Percentiles rank a stretch among this genome's conserved stretches.
Conservation (phyloP, 176 grass and related monocot genomes). For the Ensete ventricosum region DNA sequence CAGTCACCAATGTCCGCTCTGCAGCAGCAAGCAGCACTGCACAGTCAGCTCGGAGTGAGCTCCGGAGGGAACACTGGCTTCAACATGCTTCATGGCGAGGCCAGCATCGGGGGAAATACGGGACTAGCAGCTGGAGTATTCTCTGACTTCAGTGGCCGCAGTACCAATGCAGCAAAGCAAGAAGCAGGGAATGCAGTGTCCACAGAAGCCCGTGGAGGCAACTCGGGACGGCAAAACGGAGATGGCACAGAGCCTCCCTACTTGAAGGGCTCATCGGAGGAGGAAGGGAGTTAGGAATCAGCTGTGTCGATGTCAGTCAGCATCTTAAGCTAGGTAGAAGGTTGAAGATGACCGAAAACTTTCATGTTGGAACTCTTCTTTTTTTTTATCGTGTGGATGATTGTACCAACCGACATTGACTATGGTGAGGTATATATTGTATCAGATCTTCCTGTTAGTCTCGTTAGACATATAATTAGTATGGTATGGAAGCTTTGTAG, state of each 20-base stretch:
- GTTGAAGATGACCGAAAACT: background rate
- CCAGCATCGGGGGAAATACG: conserved; percentile 6
- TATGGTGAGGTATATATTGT: no score
- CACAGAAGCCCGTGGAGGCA: background rate
- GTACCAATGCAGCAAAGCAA: conserved; percentile 4
- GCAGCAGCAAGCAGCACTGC: conserved; percentile 26
- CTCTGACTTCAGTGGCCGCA: conserved; percentile 10
- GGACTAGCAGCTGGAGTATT: conserved; percentile 2
- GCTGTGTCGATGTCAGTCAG: background rate
- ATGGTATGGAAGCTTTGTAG: no score
- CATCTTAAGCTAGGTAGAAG: background rate
- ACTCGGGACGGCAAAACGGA: background rate
- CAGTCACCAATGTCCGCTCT: conserved; percentile 23
- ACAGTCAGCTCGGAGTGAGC: conserved; percentile 16
- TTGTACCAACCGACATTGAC: no score
- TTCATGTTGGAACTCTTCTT: background rate
- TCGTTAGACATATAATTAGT: no score
- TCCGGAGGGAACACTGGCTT: conserved; percentile 6
- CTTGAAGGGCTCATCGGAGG: background rate
- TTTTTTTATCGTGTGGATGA: background rate
- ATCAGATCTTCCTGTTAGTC: no score
- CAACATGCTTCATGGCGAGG: conserved; percentile 22
- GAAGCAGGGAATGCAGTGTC: conserved; percentile 6
- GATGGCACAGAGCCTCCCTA: background rate
- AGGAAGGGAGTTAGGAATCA: background rate